These are phyloP conservation scores for Talaromyces nanjingensis DNA, from an alignment of 495 filamentous ascomycete genomes.

Conservation along the genomic window DNA sequence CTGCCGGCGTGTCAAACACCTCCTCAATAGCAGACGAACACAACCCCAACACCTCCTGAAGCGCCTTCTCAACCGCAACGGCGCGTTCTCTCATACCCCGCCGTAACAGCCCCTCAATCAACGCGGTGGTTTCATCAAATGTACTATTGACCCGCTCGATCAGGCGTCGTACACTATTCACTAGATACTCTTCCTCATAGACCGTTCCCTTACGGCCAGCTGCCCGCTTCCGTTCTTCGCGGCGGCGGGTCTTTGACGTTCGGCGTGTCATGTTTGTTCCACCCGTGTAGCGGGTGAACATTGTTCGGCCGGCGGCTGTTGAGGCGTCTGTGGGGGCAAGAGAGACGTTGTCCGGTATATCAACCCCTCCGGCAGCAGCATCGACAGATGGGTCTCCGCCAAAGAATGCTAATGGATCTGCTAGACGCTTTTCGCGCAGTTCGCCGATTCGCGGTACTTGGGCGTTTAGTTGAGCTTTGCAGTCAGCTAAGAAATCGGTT, in stretches of 20 bases:
- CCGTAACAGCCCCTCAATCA: conserved; percentile 68
- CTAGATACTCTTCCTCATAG: conserved; percentile 95
- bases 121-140: conserved; percentile 56
- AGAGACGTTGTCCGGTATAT: conserved; percentile 86
- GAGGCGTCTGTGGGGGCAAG: conserved; percentile 78
- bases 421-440: conserved; percentile 67
- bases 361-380: conserved; percentile 39
- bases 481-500: conserved; percentile 88
- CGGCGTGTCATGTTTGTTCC: conserved; percentile 65
- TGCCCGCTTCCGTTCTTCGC: conserved; percentile 92
- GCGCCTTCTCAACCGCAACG: conserved; percentile 61
- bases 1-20: conserved; percentile 48
- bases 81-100: conserved; percentile 85
- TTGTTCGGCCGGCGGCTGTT: conserved; percentile 60
- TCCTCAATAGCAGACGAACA: conserved; percentile 58
- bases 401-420: conserved; percentile 75
- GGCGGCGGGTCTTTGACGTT: conserved; percentile 72
- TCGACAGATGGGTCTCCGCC: conserved; percentile 56
- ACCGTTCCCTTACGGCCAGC: conserved; percentile 91
- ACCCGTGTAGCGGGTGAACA: conserved; percentile 86
- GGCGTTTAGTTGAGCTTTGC: conserved; percentile 71
- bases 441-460: conserved; percentile 82
- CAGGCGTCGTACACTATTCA: conserved; percentile 76
- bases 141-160: conserved; percentile 75
- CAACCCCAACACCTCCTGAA: conserved; percentile 62